Percentiles rank a stretch among this genome's conserved stretches.
Conservation (phyloP, 495 filamentous ascomycete genomes). For the Penicillium steckii region DNA sequence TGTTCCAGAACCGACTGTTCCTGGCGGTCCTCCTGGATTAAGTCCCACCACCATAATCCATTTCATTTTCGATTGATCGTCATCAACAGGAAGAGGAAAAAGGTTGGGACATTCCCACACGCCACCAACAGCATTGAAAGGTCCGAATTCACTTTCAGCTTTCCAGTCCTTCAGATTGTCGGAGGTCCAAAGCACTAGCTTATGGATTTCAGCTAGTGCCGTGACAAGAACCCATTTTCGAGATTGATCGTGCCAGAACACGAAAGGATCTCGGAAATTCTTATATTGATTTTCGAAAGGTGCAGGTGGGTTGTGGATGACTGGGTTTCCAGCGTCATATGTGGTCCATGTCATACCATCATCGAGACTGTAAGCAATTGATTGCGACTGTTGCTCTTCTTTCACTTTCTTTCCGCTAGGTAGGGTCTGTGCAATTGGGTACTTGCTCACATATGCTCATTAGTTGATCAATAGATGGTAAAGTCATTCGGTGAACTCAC, state of each 20-base stretch:
- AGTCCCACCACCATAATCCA: slow-evolving; percentile 51
- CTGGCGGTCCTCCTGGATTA: slow-evolving; percentile 57
- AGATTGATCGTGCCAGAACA: slow-evolving; percentile 49
- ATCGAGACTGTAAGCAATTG: slow-evolving; percentile 56
- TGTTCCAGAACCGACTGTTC: slow-evolving; percentile 40
- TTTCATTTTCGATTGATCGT: slow-evolving; percentile 30
- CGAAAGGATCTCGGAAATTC: slow-evolving; percentile 59
- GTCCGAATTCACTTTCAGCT: slow-evolving; percentile 52
- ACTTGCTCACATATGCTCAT: slow-evolving; percentile 10
- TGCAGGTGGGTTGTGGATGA: slow-evolving; percentile 43
- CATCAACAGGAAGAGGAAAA: slow-evolving; percentile 33
- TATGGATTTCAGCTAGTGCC: slow-evolving; percentile 48
- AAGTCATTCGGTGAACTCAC: slow-evolving; percentile 11
- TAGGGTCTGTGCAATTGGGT: slow-evolving; percentile 17
- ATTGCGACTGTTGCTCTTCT: slow-evolving; percentile 48
- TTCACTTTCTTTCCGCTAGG: slow-evolving; percentile 29
- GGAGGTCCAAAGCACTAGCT: slow-evolving; percentile 53
- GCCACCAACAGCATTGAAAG: slow-evolving; percentile 49
- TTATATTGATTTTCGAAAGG: slow-evolving; percentile 25
- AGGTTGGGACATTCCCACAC: slow-evolving; percentile 61
- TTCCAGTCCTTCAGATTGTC: slow-evolving; percentile 53
- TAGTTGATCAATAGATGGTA: background rate
- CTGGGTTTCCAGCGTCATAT: slow-evolving; percentile 50
- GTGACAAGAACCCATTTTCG: slow-evolving; percentile 51
- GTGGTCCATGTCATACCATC: slow-evolving; percentile 51